Conservation (phyloP, 495 filamentous ascomycete species). For the Copromyces sp. region DNA sequence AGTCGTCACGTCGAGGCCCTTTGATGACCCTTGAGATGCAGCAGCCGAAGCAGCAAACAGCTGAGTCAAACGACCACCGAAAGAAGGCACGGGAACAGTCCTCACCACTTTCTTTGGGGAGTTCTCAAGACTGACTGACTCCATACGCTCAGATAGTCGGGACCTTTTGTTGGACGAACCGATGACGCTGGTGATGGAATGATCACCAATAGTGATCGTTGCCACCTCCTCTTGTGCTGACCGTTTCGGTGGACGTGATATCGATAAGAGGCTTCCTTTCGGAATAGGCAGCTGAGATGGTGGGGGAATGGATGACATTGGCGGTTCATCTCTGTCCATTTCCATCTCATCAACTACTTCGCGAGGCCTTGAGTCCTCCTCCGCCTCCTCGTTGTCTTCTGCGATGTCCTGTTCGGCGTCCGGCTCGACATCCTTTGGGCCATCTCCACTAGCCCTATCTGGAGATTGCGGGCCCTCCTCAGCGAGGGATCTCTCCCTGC, state of each 20-base stretch:
- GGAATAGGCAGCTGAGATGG: conserved; percentile 25
- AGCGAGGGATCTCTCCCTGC: background rate
- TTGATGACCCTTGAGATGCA: conserved; percentile 17
- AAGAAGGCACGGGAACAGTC: conserved; percentile 28
- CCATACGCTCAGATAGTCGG: conserved; percentile 13
- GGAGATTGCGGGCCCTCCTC: conserved; percentile 7
- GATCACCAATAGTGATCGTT: conserved; percentile 80
- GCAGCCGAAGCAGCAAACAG: conserved; percentile 63
- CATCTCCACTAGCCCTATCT: background rate
- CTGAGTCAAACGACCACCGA: conserved; percentile 55
- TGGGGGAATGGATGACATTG: conserved; percentile 27
- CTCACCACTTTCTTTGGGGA: conserved; percentile 2
- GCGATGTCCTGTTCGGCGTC: background rate
- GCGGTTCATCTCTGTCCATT: conserved; percentile 15
- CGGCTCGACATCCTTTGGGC: background rate
- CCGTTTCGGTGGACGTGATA: conserved; percentile 39
- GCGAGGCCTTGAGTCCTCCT: background rate
- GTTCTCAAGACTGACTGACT: background rate
- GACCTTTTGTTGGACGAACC: conserved; percentile 34
- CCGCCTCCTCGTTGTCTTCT: background rate
- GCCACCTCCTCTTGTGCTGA: conserved; percentile 54
- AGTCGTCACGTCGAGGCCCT: conserved; percentile 15
- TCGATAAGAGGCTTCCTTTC: conserved; percentile 9
- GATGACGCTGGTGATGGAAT: conserved; percentile 52
- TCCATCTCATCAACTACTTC: background rate